Evolutionary conservation across 2,329 filamentous ascomycete species (phyloP).

Genomic region (Cucurbitaria berberidis): DNA sequence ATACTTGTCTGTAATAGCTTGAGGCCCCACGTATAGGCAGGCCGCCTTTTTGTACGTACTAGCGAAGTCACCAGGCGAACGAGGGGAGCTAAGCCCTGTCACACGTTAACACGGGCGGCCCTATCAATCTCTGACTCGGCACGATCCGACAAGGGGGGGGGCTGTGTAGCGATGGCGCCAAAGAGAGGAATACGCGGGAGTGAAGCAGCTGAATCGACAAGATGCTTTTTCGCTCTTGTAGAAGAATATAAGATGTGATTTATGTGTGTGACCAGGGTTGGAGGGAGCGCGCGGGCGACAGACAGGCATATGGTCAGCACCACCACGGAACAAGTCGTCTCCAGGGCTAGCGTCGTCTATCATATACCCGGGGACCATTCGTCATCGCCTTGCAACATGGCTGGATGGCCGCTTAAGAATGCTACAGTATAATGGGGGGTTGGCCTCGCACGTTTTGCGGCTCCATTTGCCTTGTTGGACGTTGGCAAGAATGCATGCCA

Average conservation of each 20-base stretch:
- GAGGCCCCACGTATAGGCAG: conserved; percentile 15
- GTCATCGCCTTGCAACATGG: conserved; percentile 6
- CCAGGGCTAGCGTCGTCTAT: conserved; percentile 12
- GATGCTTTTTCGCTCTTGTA: background rate
- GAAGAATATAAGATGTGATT: conserved; percentile 8
- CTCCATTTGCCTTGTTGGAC: background rate
- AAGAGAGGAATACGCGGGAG: background rate
- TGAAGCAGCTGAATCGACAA: conserved; percentile 3
- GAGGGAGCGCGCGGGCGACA: conserved; percentile 11
- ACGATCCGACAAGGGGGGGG: conserved; percentile 15
- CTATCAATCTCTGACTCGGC: conserved; percentile 21
- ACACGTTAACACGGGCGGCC: conserved; percentile 14
- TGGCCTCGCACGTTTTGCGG: conserved; percentile 2
- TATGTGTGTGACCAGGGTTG: conserved; percentile 7
- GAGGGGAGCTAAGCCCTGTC: conserved; percentile 18
- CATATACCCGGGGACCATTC: conserved; percentile 9
- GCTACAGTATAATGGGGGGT: conserved; percentile 5
- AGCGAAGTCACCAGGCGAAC: conserved; percentile 20
- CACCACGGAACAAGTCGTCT: conserved; percentile 3
- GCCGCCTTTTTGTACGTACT: conserved; percentile 20
- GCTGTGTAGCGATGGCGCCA: conserved; percentile 10
- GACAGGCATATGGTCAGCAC: conserved; percentile 8
- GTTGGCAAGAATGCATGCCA: conserved; percentile 7
- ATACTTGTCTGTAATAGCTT: conserved; percentile 14
- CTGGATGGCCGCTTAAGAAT: background rate